Percentiles rank a stretch among this genome's conserved stretches.
Evolutionary conservation across 805 yeast species (phyloP).

Genomic region (Candida schatavii): DNA sequence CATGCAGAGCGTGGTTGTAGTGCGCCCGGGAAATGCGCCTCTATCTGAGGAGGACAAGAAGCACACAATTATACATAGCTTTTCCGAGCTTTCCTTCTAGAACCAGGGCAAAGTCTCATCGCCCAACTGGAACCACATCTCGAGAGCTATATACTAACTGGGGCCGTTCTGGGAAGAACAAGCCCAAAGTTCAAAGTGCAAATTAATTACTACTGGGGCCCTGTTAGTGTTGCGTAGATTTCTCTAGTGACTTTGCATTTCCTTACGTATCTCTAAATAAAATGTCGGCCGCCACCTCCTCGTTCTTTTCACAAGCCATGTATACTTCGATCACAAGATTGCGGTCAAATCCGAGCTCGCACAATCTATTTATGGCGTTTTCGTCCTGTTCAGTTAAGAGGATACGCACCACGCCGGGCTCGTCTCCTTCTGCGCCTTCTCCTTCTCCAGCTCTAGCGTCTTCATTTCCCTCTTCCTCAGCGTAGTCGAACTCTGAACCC

Average conservation of each 20-base stretch:
- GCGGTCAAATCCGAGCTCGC: constrained; percentile 92
- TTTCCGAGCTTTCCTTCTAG: constrained; percentile 16
- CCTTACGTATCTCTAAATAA: constrained; percentile 53
- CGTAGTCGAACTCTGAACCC: constrained; percentile 32
- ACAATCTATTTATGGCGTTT: constrained; percentile 82
- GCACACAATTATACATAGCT: constrained; percentile 24
- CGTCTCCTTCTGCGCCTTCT: constrained; percentile 37
- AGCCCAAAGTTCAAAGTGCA: too few relatives aligned
- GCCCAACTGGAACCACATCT: too few relatives aligned
- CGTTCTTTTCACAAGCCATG: constrained; percentile 97
- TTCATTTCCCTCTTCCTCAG: constrained; percentile 35
- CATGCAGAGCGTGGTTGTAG: constrained; percentile 53
- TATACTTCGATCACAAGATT: constrained; percentile 86
- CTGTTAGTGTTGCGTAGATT: too few relatives aligned
- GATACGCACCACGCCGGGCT: constrained; percentile 47
- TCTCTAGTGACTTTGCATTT: not conserved
- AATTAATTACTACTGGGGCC: too few relatives aligned
- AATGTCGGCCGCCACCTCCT: constrained; percentile 93
- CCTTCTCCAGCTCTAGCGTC: constrained; percentile 23
- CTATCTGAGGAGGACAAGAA: constrained; percentile 34
- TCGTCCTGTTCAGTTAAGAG: constrained; percentile 78
- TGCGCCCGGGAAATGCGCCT: constrained; percentile 73
- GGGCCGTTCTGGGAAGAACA: too few relatives aligned
- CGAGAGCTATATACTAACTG: too few relatives aligned
- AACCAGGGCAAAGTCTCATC: too few relatives aligned